Conservation (phyloP, 1,284 basidiomycete species). For the Hortiboletus rubellus region DNA sequence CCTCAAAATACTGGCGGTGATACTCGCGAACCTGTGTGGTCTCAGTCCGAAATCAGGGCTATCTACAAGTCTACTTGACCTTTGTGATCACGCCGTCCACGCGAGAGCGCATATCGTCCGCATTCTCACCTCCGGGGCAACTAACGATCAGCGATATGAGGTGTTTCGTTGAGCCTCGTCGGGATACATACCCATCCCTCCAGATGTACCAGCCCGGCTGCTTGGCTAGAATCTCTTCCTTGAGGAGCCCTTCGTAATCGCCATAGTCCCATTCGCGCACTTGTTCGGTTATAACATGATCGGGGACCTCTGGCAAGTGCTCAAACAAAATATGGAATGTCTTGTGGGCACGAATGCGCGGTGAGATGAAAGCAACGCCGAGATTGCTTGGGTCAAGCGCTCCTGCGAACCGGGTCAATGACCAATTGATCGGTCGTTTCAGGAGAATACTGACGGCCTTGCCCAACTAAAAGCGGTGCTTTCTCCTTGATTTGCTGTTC, state of each 20-base stretch:
- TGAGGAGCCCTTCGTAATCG: slow-evolving; percentile 81
- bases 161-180: background rate
- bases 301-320: slow-evolving; percentile 49
- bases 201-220: slow-evolving; percentile 80
- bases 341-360: slow-evolving; percentile 77
- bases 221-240: slow-evolving; percentile 69
- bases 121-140: slow-evolving; percentile 85
- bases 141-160: slow-evolving; percentile 37
- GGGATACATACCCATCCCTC: slow-evolving; percentile 65
- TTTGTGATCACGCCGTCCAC: slow-evolving; percentile 77
- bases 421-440: background rate
- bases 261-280: slow-evolving; percentile 90
- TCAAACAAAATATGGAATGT: slow-evolving; percentile 84
- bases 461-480: slow-evolving; percentile 69
- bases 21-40: slow-evolving; percentile 65
- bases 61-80: slow-evolving; percentile 35
- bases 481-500: slow-evolving; percentile 69
- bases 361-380: slow-evolving; percentile 79
- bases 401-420: slow-evolving; percentile 45
- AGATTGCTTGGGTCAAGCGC: slow-evolving; percentile 80
- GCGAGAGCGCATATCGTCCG: slow-evolving; percentile 73
- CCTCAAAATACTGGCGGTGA: slow-evolving; percentile 71
- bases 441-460: slow-evolving; percentile 61
- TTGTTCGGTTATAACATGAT: slow-evolving; percentile 62
- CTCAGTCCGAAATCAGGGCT: slow-evolving; percentile 1